A percentile compares a stretch with the other conserved stretches of the same genome.
Conservation (phyloP, 371 early-diverging fungal species). For the Rhizopus arrhizus region DNA sequence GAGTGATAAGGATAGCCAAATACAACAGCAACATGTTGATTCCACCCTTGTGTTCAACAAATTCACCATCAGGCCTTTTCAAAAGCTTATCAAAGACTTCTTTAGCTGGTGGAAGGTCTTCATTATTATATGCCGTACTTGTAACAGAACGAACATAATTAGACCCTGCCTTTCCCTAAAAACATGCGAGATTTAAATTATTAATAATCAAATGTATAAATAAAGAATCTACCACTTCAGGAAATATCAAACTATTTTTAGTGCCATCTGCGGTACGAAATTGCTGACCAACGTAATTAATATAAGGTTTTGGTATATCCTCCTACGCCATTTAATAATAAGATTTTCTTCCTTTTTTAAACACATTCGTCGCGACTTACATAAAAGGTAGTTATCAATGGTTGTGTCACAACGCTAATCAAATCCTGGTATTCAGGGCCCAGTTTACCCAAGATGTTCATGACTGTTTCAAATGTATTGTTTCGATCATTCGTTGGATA, state of each 20-base stretch:
- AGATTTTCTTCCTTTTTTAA: constrained; percentile 1
- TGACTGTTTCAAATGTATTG: constrained; percentile 48
- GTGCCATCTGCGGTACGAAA: constrained; percentile 58
- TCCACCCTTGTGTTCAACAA: constrained; percentile 37
- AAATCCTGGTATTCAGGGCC: constrained; percentile 40
- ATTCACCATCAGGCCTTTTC: constrained; percentile 36
- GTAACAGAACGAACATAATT: constrained; percentile 48
- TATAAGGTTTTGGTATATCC: constrained; percentile 47
- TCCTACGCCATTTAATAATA: constrained; percentile 23
- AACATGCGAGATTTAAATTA: neutral
- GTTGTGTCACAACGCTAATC: constrained; percentile 29
- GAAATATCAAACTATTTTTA: constrained; percentile 42
- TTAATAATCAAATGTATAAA: neutral
- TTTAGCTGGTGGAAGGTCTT: constrained; percentile 37
- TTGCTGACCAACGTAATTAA: constrained; percentile 42
- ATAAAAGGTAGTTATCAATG: constrained; percentile 36
- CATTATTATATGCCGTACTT: constrained; percentile 18
- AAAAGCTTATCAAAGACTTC: constrained; percentile 42
- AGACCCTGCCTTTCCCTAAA: constrained; percentile 45
- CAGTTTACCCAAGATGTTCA: constrained; percentile 42
- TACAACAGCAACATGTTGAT: constrained; percentile 53
- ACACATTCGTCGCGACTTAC: constrained; percentile 19
- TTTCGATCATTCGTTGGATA: constrained; percentile 46
- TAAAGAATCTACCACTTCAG: constrained; percentile 37
- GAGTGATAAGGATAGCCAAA: constrained; percentile 55